These are phyloP conservation scores for Trichoderma arundinaceum DNA, from an alignment of 2,329 filamentous ascomycete genomes.

Conservation along the genomic window DNA sequence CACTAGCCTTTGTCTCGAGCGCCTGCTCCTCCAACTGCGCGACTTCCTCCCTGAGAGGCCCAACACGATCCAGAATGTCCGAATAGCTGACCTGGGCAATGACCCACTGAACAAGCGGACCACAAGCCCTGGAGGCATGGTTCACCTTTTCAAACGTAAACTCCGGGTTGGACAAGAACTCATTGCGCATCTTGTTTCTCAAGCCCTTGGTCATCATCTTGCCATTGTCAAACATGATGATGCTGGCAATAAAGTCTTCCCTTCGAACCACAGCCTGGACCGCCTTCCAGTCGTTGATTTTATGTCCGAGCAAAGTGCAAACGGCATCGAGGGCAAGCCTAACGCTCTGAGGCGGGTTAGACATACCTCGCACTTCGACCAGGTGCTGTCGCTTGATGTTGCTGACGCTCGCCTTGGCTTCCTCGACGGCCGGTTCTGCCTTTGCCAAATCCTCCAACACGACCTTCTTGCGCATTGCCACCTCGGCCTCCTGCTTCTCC, in stretches of 20 bases:
- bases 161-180: constrained; percentile 89
- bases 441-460: constrained; percentile 86
- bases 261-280: constrained; percentile 86
- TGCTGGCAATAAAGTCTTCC: constrained; percentile 97
- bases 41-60: constrained; percentile 90
- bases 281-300: constrained; percentile 86
- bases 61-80: constrained; percentile 93
- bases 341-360: constrained; percentile 87
- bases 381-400: constrained; percentile 98
- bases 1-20: constrained; percentile 89
- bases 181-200: constrained; percentile 86
- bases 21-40: constrained; percentile 84
- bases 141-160: constrained; percentile 98
- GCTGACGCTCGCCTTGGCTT: constrained; percentile 94
- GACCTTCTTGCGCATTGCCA: constrained; percentile 80
- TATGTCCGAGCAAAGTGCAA: constrained; percentile 91
- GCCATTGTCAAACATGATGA: constrained; percentile 96
- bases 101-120: constrained; percentile 96
- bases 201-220: constrained; percentile 86
- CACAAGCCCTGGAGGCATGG: constrained; percentile 94
- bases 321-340: constrained; percentile 94
- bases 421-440: constrained; percentile 89
- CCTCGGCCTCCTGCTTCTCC: constrained; percentile 87
- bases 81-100: constrained; percentile 96
- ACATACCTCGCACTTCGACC: constrained; percentile 97